Evolutionary conservation across 176 grass and related monocot genomes (phyloP).

Genomic region (Carex littledalei): DNA sequence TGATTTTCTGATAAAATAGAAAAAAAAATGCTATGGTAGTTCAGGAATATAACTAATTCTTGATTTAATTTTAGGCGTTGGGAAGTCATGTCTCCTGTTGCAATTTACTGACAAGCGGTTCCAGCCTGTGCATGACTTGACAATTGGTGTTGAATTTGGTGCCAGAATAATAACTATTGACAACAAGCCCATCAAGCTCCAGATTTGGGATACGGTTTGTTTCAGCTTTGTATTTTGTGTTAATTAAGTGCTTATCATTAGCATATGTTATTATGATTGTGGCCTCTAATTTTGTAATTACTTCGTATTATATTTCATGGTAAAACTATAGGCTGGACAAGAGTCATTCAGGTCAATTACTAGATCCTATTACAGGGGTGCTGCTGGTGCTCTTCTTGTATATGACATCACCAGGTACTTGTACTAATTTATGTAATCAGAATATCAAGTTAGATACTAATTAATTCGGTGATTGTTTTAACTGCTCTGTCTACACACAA

Average conservation of each 20-base stretch:
- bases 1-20: background rate
- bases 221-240: background rate
- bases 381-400: conserved; percentile 43
- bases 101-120: conserved; percentile 51
- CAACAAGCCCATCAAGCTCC: conserved; percentile 41
- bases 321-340: conserved; percentile 42
- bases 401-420: conserved; percentile 61
- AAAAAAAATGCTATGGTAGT: background rate
- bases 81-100: conserved; percentile 50
- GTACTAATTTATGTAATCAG: background rate
- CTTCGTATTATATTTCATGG: background rate
- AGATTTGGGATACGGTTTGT: conserved; percentile 56
- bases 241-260: background rate
- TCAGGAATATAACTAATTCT: background rate
- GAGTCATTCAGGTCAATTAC: conserved; percentile 53
- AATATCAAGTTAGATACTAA: background rate
- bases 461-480: background rate
- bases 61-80: conserved; percentile 30
- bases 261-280: background rate
- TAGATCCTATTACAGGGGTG: conserved; percentile 44
- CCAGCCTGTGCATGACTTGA: conserved; percentile 48
- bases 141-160: conserved; percentile 47
- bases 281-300: background rate
- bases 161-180: conserved; percentile 35
- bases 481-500: background rate